These are phyloP conservation scores for Houttuynia cordata DNA, from an alignment of 164 flowering plant genomes.

Conservation along the genomic window DNA sequence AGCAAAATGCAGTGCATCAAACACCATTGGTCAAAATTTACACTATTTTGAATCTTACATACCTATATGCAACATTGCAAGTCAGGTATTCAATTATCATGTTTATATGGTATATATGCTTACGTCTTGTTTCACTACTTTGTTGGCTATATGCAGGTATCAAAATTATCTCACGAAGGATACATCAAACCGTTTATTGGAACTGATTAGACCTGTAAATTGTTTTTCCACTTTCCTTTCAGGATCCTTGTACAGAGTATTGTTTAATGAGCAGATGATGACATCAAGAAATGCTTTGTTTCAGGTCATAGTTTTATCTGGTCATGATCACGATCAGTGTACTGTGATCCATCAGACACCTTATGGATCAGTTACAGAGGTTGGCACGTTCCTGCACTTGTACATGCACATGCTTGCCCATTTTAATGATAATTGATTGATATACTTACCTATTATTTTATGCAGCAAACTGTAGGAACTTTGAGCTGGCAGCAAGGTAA, in stretches of 20 bases:
- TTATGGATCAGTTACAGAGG: slow-evolving; percentile 54
- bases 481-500: slow-evolving; percentile 98
- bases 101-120: not conserved
- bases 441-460: not conserved
- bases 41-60: too few species aligned
- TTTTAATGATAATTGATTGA: not conserved
- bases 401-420: not conserved
- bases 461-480: slow-evolving; percentile 91
- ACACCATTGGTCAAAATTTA: too few species aligned
- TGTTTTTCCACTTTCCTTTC: slow-evolving; percentile 5
- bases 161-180: slow-evolving; percentile 77
- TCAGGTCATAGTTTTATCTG: slow-evolving; percentile 74
- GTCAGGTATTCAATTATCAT: not conserved
- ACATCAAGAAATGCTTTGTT: not conserved
- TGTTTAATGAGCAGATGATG: not conserved
- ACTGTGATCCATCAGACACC: slow-evolving; percentile 48
- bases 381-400: slow-evolving; percentile 5
- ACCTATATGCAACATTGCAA: too few species aligned
- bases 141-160: slow-evolving; percentile 35
- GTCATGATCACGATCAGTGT: slow-evolving; percentile 98
- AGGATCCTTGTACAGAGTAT: not conserved
- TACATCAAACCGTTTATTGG: slow-evolving; percentile 44
- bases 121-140: not conserved
- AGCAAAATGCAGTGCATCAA: too few species aligned
- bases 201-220: slow-evolving; percentile 63